Percentiles rank a stretch among this genome's conserved stretches.
These are phyloP conservation scores for Fallopia convolvulus DNA, from an alignment of 148 eudicot species.

Conservation along the genomic window DNA sequence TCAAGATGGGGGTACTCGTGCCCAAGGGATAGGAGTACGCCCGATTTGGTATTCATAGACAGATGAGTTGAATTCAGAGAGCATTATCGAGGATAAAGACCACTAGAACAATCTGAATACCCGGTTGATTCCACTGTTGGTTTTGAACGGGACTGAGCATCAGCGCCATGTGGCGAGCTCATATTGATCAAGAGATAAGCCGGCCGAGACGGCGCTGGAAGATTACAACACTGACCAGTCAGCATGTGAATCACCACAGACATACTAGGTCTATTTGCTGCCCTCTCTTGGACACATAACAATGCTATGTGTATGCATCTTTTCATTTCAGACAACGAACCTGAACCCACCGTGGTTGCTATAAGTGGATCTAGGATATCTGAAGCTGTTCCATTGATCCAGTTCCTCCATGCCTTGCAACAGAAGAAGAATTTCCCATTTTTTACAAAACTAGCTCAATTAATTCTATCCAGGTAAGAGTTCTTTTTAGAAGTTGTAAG, in stretches of 20 bases:
- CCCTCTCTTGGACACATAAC: conserved; percentile 29
- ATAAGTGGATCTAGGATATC: conserved; percentile 17
- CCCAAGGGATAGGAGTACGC: no score
- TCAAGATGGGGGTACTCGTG: no score
- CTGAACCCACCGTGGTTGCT: background rate
- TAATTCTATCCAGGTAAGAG: no score
- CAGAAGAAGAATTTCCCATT: no score
- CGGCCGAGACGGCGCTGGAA: background rate
- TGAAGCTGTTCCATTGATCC: conserved; percentile 11
- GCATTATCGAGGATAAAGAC: background rate
- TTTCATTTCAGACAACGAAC: background rate
- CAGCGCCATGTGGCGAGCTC: background rate
- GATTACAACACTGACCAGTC: background rate
- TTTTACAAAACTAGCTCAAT: no score
- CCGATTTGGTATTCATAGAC: no score
- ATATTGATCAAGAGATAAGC: background rate
- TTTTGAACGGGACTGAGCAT: background rate
- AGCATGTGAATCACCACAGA: conserved; percentile 27
- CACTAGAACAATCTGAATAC: background rate
- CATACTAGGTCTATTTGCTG: conserved; percentile 19
- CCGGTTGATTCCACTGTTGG: background rate
- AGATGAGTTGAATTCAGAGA: no score
- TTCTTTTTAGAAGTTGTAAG: no score
- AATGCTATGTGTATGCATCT: conserved; percentile 28
- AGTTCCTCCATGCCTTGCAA: conserved; percentile 27